Conservation (phyloP, 495 filamentous ascomycete genomes). For the Daldinia decipiens region DNA sequence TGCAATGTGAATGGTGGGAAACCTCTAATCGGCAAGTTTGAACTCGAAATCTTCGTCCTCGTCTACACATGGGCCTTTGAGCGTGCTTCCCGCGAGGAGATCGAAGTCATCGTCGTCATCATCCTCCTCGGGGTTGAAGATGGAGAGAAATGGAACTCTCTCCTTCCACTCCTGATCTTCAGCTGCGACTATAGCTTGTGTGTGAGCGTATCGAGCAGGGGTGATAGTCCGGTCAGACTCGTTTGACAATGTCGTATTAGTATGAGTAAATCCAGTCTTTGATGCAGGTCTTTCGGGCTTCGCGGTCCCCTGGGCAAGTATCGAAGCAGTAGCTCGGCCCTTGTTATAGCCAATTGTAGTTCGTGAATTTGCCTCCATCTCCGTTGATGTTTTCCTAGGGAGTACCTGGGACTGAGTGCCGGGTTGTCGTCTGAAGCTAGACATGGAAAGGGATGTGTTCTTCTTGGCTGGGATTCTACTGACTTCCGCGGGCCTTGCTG, state of each 20-base stretch:
- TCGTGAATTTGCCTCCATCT: constrained; percentile 72
- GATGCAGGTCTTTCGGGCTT: constrained; percentile 18
- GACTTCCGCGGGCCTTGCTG: constrained; percentile 41
- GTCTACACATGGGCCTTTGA: constrained; percentile 34
- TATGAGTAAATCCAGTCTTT: constrained; percentile 41
- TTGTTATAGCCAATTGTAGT: constrained; percentile 84
- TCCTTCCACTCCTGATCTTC: constrained; percentile 48
- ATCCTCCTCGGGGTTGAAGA: constrained; percentile 55
- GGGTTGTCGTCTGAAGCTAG: constrained; percentile 54
- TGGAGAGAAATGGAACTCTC: constrained; percentile 55
- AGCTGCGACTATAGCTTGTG: constrained; percentile 33
- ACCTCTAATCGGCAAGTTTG: constrained; percentile 49
- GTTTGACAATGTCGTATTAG: constrained; percentile 54
- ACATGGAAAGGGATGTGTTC: constrained; percentile 51
- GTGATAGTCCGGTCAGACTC: constrained; percentile 62
- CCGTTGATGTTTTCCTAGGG: constrained; percentile 54
- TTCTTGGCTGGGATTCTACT: constrained; percentile 40
- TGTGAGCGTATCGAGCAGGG: constrained; percentile 55
- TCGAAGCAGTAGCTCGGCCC: constrained; percentile 70
- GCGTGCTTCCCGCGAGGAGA: constrained; percentile 27
- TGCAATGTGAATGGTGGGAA: neutral
- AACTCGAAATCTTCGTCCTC: constrained; percentile 56
- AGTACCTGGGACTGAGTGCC: constrained; percentile 43
- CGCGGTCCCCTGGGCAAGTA: constrained; percentile 46
- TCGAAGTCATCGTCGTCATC: constrained; percentile 46